Evolutionary conservation across 805 yeast species (phyloP).

Genomic region (Vanderwaltozyma verrucispora): DNA sequence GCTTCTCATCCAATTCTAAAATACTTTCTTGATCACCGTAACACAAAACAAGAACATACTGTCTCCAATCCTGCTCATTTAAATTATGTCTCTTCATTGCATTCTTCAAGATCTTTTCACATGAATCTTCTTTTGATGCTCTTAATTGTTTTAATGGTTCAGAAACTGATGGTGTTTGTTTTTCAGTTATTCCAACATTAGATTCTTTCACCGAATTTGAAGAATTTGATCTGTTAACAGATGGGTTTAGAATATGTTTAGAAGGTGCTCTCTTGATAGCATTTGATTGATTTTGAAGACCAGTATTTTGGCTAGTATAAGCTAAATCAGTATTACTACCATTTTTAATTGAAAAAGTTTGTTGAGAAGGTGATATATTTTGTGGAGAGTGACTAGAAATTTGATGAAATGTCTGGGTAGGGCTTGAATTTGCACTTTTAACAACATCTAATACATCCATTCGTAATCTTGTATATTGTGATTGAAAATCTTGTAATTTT

Average conservation of each 20-base stretch:
- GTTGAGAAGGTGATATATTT: neutral
- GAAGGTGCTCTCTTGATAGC: neutral
- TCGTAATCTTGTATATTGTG: slow-evolving; percentile 22
- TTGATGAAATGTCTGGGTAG: neutral
- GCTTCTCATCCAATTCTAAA: slow-evolving; percentile 75
- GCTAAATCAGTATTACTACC: neutral
- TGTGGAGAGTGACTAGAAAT: neutral
- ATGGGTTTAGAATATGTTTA: neutral
- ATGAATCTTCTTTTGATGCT: slow-evolving; percentile 85
- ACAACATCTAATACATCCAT: slow-evolving; percentile 24
- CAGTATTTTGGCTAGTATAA: neutral
- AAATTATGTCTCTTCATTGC: slow-evolving; percentile 82
- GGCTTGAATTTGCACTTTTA: slow-evolving; percentile 8
- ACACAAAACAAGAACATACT: slow-evolving; percentile 80
- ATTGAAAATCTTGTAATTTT: slow-evolving; percentile 24
- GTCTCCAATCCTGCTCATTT: slow-evolving; percentile 71
- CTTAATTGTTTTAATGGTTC: slow-evolving; percentile 78
- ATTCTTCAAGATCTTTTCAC: slow-evolving; percentile 75
- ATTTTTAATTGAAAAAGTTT: neutral
- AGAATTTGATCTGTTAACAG: neutral
- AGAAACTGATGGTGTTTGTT: slow-evolving; percentile 10
- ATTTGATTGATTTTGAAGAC: neutral
- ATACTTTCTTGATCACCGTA: slow-evolving; percentile 87
- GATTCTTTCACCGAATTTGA: neutral
- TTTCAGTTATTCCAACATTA: neutral